A percentile compares a stretch with the other conserved stretches of the same genome.
Conservation (phyloP, 768 basidiomycete genomes). For the Brasilioporus rufonigricans region DNA sequence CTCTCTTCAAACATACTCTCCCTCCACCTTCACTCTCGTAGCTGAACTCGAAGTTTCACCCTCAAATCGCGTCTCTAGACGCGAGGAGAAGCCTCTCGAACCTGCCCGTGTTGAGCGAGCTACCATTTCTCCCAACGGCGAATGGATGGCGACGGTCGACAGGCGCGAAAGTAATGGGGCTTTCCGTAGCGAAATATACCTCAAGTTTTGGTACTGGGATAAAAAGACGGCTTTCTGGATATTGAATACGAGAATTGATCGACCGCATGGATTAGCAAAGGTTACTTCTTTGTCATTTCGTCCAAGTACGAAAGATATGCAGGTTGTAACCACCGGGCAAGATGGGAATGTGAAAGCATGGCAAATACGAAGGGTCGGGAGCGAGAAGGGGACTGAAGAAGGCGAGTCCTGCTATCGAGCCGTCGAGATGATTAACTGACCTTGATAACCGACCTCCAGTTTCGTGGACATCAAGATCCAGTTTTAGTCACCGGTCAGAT, state of each 20-base stretch:
- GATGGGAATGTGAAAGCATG: slow-evolving; percentile 82
- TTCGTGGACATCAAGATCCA: slow-evolving; percentile 80
- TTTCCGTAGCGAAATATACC: slow-evolving; percentile 66
- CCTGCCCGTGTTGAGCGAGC: slow-evolving; percentile 72
- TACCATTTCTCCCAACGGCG: slow-evolving; percentile 62
- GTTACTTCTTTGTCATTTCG: slow-evolving; percentile 72
- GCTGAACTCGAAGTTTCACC: slow-evolving; percentile 92
- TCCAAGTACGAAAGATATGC: slow-evolving; percentile 39
- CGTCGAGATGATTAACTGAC: neutral
- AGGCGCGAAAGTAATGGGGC: slow-evolving; percentile 62
- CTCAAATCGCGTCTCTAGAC: slow-evolving; percentile 84
- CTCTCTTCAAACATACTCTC: slow-evolving; percentile 89
- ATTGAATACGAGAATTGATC: slow-evolving; percentile 87
- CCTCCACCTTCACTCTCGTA: slow-evolving; percentile 61
- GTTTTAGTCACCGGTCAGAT: slow-evolving; percentile 65
- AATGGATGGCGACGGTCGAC: slow-evolving; percentile 94
- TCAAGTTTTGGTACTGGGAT: slow-evolving; percentile 93
- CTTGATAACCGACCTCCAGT: slow-evolving; percentile 16
- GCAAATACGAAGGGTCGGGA: slow-evolving; percentile 52
- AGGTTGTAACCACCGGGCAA: slow-evolving; percentile 71
- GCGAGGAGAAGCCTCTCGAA: slow-evolving; percentile 74
- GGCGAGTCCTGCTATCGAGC: slow-evolving; percentile 37
- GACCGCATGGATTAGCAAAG: slow-evolving; percentile 70
- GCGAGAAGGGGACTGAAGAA: slow-evolving; percentile 48
- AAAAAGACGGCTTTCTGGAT: slow-evolving; percentile 57